A percentile compares a stretch with the other conserved stretches of the same genome.
phyloP scores from a whole-genome alignment of 768 basidiomycete species.

The Pleurotus salmoneostramineus region DNA sequence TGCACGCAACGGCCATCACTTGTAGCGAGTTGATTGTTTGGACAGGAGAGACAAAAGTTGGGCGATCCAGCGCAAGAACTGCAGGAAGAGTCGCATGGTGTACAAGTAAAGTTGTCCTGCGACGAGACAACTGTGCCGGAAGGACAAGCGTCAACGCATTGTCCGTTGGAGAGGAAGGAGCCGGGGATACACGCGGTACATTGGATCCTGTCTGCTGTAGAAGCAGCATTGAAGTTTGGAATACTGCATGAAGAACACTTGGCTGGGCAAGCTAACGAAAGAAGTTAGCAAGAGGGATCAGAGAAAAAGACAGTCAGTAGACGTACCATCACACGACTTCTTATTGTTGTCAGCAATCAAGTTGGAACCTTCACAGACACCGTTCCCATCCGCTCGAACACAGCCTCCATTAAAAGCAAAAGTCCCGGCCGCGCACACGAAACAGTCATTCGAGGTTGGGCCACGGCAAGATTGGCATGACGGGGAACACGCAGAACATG shows the following conservation, averaged over 20 bases:
- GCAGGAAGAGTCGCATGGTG: conserved; percentile 75
- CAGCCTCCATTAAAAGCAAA: conserved; percentile 65
- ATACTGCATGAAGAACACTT: conserved; percentile 77
- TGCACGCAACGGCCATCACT: conserved; percentile 62
- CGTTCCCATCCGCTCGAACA: conserved; percentile 57
- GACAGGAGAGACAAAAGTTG: conserved; percentile 71
- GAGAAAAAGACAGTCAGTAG: neutral
- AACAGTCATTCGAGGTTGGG: conserved; percentile 60
- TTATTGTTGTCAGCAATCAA: conserved; percentile 78
- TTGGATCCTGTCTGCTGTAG: conserved; percentile 60
- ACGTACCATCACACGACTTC: conserved; percentile 73
- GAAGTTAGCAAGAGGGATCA: neutral
- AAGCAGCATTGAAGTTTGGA: conserved; percentile 61
- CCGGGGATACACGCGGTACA: conserved; percentile 81
- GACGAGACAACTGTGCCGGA: conserved; percentile 69
- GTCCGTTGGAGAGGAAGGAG: conserved; percentile 65
- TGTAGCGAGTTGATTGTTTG: conserved; percentile 61
- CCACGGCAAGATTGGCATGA: conserved; percentile 69
- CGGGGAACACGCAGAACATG: conserved; percentile 57
- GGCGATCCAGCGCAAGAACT: conserved; percentile 63
- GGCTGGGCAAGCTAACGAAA: conserved; percentile 59
- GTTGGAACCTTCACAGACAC: conserved; percentile 65
- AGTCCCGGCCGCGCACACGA: conserved; percentile 57
- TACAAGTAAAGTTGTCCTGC: conserved; percentile 70
- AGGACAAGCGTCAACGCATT: conserved; percentile 70